Evolutionary conservation across 768 basidiomycete genomes (phyloP).

Genomic region (Megacollybia marginata): DNA sequence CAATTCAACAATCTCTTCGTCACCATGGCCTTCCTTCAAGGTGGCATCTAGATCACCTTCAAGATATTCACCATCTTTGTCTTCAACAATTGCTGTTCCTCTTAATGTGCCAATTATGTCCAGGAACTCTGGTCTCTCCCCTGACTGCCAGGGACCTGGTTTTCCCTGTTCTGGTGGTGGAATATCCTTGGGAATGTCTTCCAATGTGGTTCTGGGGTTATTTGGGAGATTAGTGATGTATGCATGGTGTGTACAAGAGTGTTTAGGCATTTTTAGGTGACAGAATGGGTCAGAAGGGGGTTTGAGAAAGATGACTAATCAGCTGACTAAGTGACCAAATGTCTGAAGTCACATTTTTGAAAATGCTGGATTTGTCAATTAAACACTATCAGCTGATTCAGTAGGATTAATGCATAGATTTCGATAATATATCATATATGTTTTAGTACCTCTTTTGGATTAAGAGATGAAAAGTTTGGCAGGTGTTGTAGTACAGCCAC

Average conservation of each 20-base stretch:
- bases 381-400: no score
- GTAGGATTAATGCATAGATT: no score
- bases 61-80: conserved; percentile 28
- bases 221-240: no score
- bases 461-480: no score
- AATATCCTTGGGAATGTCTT: neutral
- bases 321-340: neutral
- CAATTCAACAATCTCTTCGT: neutral
- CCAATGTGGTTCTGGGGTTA: neutral
- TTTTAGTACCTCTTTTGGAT: no score
- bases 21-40: neutral
- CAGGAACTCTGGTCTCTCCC: conserved; percentile 28
- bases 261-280: neutral
- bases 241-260: neutral
- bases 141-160: neutral
- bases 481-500: no score
- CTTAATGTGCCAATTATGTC: conserved; percentile 11
- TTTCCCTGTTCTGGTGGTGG: neutral
- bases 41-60: conserved; percentile 8
- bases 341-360: neutral
- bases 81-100: conserved; percentile 41
- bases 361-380: neutral
- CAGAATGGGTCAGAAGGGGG: neutral
- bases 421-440: no score
- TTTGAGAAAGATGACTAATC: neutral